A percentile compares a stretch with the other conserved stretches of the same genome.
These are phyloP conservation scores for Sarocladium kiliense DNA, from an alignment of 2,329 filamentous ascomycete species.

Conservation along the genomic window DNA sequence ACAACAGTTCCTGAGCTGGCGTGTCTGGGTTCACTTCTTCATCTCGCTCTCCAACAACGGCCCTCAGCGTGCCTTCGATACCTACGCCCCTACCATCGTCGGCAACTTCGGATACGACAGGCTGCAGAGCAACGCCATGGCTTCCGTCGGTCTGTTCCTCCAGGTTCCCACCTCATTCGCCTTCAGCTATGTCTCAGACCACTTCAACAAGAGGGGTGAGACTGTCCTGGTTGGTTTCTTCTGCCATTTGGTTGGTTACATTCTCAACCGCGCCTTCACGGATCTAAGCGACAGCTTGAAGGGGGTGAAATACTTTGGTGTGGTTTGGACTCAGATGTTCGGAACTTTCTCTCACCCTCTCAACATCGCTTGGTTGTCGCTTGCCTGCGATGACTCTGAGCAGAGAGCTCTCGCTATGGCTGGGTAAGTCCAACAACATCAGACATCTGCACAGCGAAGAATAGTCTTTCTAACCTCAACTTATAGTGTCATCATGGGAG, in stretches of 20 bases:
- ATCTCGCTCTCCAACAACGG: conserved; percentile 46
- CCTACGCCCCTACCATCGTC: conserved; percentile 51
- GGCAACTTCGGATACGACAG: conserved; percentile 44
- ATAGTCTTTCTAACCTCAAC: not conserved
- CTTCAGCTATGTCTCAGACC: conserved; percentile 49
- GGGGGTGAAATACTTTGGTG: conserved; percentile 46
- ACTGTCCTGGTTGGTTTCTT: conserved; percentile 45
- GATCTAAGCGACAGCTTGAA: conserved; percentile 29
- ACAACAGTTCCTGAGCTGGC: conserved; percentile 40
- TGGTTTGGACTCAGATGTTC: conserved; percentile 51
- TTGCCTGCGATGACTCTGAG: conserved; percentile 51
- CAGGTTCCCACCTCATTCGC: conserved; percentile 46
- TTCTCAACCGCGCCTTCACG: conserved; percentile 50
- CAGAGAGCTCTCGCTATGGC: conserved; percentile 56
- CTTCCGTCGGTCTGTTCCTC: conserved; percentile 48
- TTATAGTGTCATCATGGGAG: conserved; percentile 52
- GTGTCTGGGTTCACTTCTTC: conserved; percentile 46
- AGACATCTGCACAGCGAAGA: not conserved
- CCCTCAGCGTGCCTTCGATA: conserved; percentile 41
- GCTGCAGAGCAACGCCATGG: conserved; percentile 46
- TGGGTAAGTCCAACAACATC: conserved; percentile 29
- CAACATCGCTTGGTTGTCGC: conserved; percentile 56
- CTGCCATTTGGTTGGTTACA: conserved; percentile 44
- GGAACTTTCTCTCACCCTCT: conserved; percentile 51
- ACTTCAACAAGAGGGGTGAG: conserved; percentile 43